Base-by-base conservation (phyloP, 352 stramenopile genomes). In the Thalassiosira mediterranea region DNA sequence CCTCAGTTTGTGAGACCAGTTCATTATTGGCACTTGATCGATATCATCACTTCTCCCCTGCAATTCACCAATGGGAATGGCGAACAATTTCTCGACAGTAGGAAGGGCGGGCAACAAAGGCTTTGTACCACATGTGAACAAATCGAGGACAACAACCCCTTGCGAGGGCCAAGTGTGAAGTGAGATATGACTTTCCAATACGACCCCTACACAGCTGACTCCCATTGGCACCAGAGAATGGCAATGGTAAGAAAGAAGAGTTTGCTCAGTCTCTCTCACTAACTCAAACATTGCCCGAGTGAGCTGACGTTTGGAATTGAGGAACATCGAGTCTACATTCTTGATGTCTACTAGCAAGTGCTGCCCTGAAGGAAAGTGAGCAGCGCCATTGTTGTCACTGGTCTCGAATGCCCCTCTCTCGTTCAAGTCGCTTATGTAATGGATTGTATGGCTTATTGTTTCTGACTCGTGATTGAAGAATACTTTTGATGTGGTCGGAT, bases 161-260 rank as follows among this genome's bases (percentile, higher is more conserved):
- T 90, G 78, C 17, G 88, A 76, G 17, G 84, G 85, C 87, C 83
- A 91, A 4, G 88, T 91, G 60, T 93, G 88, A 40, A 91, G 89
- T 11, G 61, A 74, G 69, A 93, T 88, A 53, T 93, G 88, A 67
- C 56, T 81, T 56, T 93, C 86, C 0, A 91, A 48, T 21, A 93
- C 59, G 1, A 91, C 79, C 10, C 81, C 86, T 4, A 93, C 86
- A 60, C 83, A 90, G 48, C 49, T 79, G 4, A 91, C 83, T 28
- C 86, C 88, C 0, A 73, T 78, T 21, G 85, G 85, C 44, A 83
- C 67, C 7, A 93, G 74, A 21, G 78, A 81, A 62, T 92, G 82
- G 52, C 87, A 92, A 72, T 92, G 87, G 59, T 91, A 91, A 10
- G 72, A 87, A 0, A 91, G 61, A 72, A 92, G 76, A 21, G 83